Evolutionary conservation across 768 basidiomycete genomes (phyloP), one percentile per base, ranked within the genome.

Genomic region (Lentinula edodes): DNA sequence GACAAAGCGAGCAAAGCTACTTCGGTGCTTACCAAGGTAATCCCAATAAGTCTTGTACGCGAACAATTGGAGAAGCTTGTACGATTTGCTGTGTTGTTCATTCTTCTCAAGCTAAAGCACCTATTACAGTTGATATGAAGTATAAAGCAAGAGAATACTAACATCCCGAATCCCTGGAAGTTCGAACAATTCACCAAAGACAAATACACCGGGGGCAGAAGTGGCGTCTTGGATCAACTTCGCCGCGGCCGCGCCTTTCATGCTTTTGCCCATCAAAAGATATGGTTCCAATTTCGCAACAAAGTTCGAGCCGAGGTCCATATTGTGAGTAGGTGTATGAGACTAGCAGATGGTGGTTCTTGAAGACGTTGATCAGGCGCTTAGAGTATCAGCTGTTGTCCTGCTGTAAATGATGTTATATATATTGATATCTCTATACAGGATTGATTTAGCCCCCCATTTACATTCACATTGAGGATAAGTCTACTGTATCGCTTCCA

Each of bases 181-280:
- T 50, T 93, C 89, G 56, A 98, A 76, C 57, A 99, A 75, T 72
- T 98, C 95, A 0, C 87, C 85, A 69, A 97, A 99, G 61, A 94
- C 90, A 71, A 91, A 96, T 51, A 97, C 91, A 9, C 94, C 95
- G 15, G 89, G 87, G 0, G 95, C 92, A 48, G 91, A 83, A 28
- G 90, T 94, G 59, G 88, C 95, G 69, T 97, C 90, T 67, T 86
- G 82, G 35, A 95, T 76, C 60, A 95, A 83, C 70, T 95, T 95
- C 6, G 93, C 95, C 0, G 95, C 94, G 0, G 91, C 93, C 0
- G 93, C 93, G 1, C 96, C 96, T 69, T 93, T 95, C 9, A 91
- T 84, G 0, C 91, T 91, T 71, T 95, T 95, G 3, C 89, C 93
- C 76, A 98, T 93, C 62, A 98, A 83, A 46, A 97, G 72, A 73